Conservation (phyloP, 83 land plant species). For the Thuja plicata region DNA sequence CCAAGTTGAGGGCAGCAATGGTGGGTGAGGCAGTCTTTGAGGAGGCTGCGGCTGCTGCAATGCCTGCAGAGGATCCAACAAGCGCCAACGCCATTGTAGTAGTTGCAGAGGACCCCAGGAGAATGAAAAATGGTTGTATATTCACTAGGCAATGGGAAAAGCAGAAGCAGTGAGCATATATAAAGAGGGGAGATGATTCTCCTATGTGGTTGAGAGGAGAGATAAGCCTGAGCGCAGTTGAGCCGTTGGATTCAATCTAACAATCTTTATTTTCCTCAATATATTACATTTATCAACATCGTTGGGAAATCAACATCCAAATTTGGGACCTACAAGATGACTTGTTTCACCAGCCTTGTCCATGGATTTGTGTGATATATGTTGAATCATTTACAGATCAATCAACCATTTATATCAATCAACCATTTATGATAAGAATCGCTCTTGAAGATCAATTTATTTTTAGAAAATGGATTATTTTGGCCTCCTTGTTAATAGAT, state of each 20-base stretch:
- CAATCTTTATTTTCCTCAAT: not conserved
- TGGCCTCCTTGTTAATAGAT: not conserved
- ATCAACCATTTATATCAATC: no score
- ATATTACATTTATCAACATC: no score
- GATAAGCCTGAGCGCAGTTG: not conserved
- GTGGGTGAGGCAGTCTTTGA: not conserved
- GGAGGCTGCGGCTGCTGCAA: not conserved
- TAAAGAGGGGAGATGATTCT: no score
- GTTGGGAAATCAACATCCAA: not conserved
- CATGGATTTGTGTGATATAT: no score
- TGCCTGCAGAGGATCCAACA: not conserved
- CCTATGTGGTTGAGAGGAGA: not conserved
- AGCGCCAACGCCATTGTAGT: not conserved
- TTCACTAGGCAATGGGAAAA: no score
- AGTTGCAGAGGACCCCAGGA: no score
- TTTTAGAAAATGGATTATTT: not conserved
- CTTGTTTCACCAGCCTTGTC: no score
- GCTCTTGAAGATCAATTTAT: not conserved
- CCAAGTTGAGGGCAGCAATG: not conserved
- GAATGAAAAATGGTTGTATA: no score
- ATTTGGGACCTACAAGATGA: not conserved
- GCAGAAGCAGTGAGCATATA: no score
- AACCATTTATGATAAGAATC: not conserved
- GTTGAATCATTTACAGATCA: not conserved
- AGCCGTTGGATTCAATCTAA: not conserved